Percentiles rank a stretch among this genome's conserved stretches.
These are phyloP conservation scores for Solanum raphanifolium DNA, from an alignment of 257 asterid species.

Conservation along the genomic window DNA sequence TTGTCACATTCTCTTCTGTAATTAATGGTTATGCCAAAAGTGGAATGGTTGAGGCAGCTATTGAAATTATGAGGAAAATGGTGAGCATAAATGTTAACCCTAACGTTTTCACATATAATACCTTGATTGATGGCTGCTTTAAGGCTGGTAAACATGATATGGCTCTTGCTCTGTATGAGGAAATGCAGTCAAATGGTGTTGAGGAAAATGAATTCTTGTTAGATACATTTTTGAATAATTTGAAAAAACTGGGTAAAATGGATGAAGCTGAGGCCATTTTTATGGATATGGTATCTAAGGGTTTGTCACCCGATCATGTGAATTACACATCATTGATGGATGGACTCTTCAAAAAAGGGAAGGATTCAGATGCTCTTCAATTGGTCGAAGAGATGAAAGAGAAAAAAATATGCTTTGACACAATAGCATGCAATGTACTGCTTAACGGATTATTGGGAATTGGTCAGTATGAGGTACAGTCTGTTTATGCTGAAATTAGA, in stretches of 20 bases:
- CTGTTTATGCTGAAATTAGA: constrained; percentile 46
- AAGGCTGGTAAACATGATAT: constrained; percentile 55
- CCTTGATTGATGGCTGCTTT: constrained; percentile 64
- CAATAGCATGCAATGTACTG: constrained; percentile 56
- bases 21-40: constrained; percentile 58
- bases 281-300: constrained; percentile 34
- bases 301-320: constrained; percentile 60
- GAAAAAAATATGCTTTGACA: constrained; percentile 53
- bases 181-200: constrained; percentile 55
- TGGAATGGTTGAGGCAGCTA: constrained; percentile 67
- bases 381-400: constrained; percentile 55
- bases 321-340: constrained; percentile 82
- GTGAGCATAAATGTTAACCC: constrained; percentile 43
- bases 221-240: constrained; percentile 54
- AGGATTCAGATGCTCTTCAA: constrained; percentile 58
- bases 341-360: constrained; percentile 73
- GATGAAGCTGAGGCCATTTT: constrained; percentile 58
- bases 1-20: constrained; percentile 55
- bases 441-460: constrained; percentile 59
- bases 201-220: constrained; percentile 44
- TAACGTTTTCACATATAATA: constrained; percentile 43
- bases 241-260: constrained; percentile 49
- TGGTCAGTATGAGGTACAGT: constrained; percentile 55
- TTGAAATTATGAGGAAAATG: constrained; percentile 38
- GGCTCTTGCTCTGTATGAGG: constrained; percentile 49